Conservation (phyloP, 2,329 filamentous ascomycete species). For the Trichoderma breve region DNA sequence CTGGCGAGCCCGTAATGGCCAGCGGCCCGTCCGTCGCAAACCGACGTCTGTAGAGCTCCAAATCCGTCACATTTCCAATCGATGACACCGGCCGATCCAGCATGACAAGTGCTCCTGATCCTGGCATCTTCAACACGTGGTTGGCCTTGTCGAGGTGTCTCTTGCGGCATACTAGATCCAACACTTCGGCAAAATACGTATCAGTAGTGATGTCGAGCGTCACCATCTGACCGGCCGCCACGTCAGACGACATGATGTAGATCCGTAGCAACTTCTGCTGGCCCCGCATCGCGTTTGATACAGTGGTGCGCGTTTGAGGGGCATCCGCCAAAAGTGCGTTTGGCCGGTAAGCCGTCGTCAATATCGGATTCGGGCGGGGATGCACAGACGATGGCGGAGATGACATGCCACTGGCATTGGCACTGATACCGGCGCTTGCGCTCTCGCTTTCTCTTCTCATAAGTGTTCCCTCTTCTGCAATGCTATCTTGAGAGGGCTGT, state of each 20-base stretch:
- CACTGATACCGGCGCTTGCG: slow-evolving; percentile 24
- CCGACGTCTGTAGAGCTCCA: slow-evolving; percentile 72
- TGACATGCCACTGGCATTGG: background rate
- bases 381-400: slow-evolving; percentile 30
- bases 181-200: slow-evolving; percentile 78
- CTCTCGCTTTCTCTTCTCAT: slow-evolving; percentile 29
- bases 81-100: slow-evolving; percentile 77
- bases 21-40: slow-evolving; percentile 73
- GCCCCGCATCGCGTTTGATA: slow-evolving; percentile 51
- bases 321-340: slow-evolving; percentile 56
- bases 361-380: slow-evolving; percentile 56
- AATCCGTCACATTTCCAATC: slow-evolving; percentile 69
- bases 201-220: slow-evolving; percentile 76
- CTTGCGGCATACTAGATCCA: slow-evolving; percentile 75
- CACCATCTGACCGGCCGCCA: slow-evolving; percentile 69
- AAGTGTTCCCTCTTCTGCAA: slow-evolving; percentile 32
- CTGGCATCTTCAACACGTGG: slow-evolving; percentile 74
- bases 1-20: slow-evolving; percentile 66
- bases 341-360: slow-evolving; percentile 58
- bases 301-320: slow-evolving; percentile 47
- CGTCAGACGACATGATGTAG: slow-evolving; percentile 68
- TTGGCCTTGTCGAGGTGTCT: slow-evolving; percentile 75
- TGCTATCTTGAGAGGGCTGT: slow-evolving; percentile 32
- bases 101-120: slow-evolving; percentile 71
- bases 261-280: slow-evolving; percentile 70